These are phyloP conservation scores for Dentipellis fragilis DNA, from an alignment of 768 basidiomycete species.

Conservation along the genomic window DNA sequence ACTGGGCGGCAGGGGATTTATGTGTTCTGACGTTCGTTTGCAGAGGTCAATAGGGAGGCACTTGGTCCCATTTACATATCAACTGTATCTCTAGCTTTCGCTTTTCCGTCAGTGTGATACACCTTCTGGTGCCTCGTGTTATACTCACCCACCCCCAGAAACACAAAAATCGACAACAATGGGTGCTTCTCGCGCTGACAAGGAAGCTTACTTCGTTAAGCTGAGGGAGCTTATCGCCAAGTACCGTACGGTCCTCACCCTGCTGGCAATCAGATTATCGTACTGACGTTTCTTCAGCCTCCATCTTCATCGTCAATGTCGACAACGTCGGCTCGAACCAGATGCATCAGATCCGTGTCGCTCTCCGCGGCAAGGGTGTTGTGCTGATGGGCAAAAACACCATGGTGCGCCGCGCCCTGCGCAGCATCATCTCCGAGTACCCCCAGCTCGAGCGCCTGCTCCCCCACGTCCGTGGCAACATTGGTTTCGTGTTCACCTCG, in stretches of 20 bases:
- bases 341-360: slow-evolving; percentile 94
- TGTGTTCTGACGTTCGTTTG: not conserved
- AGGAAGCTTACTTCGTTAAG: slow-evolving; percentile 86
- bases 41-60: slow-evolving; percentile 95
- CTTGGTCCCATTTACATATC: slow-evolving; percentile 18
- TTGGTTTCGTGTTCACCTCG: slow-evolving; percentile 97
- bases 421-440: slow-evolving; percentile 78
- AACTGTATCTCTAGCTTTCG: slow-evolving; percentile 8
- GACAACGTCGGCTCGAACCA: slow-evolving; percentile 99
- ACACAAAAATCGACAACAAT: slow-evolving; percentile 38
- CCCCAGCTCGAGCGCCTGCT: slow-evolving; percentile 96
- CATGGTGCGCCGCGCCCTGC: slow-evolving; percentile 98
- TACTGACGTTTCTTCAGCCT: slow-evolving; percentile 42
- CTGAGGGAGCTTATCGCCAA: slow-evolving; percentile 87
- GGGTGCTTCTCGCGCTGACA: slow-evolving; percentile 87
- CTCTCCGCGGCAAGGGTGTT: slow-evolving; percentile 92
- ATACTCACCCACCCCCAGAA: slow-evolving; percentile 7
- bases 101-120: slow-evolving; percentile 2
- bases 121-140: not conserved
- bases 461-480: slow-evolving; percentile 93
- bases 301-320: slow-evolving; percentile 98
- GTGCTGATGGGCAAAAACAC: slow-evolving; percentile 99
- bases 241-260: slow-evolving; percentile 55
- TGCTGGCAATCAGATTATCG: too few species aligned
- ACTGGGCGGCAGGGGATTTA: not conserved